Evolutionary conservation across 2,329 filamentous ascomycete species (phyloP), one percentile per base, ranked within the genome.

Genomic region (Fusarium dlaminii): DNA sequence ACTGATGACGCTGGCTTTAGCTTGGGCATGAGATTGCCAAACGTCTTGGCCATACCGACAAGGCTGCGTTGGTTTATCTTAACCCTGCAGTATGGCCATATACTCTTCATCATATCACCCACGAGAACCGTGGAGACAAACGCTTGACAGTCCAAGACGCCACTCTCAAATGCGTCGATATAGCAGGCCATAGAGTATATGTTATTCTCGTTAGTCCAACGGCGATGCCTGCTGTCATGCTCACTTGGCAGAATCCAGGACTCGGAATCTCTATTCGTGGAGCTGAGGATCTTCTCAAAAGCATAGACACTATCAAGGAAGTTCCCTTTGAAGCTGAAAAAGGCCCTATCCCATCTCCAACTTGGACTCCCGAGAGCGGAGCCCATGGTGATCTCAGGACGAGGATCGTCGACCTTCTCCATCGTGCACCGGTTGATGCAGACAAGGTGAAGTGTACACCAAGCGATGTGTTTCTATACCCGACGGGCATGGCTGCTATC

Each of bases 401-500:
- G 66, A 81, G 86, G 11, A 84, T 89, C 56, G 74, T 80, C 3
- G 78, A 80, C 6, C 78, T 88, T 18, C 73, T 87, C 20, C 82
- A 83, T 61, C 82, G 85, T 10, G 85, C 83, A 2, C 79, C 84
- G 3, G 76, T 81, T 30, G 76, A 82, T 11, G 65, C 75, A n/a
- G 51, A 72, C 17, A 74, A 78, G 18, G 73, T 79, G n/a, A 76
- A 70, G 34, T 74, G 79, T 55, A 60, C 63, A 8, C 40, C 78
- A 3, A 54, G 51, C 7, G 87, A 90, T 68, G 84, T 90, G 3
- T 89, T 83, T 56, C 80, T 90, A 27, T 90, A 87, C 74, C 84
- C 85, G 10, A 86, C 86, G 1, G 88, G 88, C 32, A 90, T 90
- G 88, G 84, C 84, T 1, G 83, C 85, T 32, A 84, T 90, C 17